These are phyloP conservation scores for Lactarius psammicola DNA, from an alignment of 768 basidiomycete genomes.

Conservation along the genomic window DNA sequence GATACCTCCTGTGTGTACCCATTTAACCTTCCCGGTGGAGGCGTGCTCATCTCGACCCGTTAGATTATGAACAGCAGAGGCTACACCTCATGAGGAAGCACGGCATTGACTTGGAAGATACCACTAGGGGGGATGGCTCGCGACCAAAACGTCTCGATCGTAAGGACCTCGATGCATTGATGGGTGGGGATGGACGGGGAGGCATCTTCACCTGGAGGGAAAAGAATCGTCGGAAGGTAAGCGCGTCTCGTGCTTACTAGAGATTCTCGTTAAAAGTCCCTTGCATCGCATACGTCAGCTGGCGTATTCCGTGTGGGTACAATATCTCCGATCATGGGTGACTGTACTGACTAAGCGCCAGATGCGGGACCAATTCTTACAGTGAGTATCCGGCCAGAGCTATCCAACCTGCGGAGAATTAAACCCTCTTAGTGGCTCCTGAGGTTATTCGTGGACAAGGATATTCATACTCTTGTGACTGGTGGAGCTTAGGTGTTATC, in stretches of 20 bases:
- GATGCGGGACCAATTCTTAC: slow-evolving; percentile 84
- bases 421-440: slow-evolving; percentile 65
- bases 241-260: slow-evolving; percentile 36
- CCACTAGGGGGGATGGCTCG: slow-evolving; percentile 61
- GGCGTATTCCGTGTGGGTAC: slow-evolving; percentile 82
- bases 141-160: slow-evolving; percentile 78
- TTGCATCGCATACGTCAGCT: slow-evolving; percentile 45
- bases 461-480: slow-evolving; percentile 93
- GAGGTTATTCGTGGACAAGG: slow-evolving; percentile 90
- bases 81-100: slow-evolving; percentile 85
- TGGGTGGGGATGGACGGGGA: slow-evolving; percentile 78
- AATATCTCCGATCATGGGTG: slow-evolving; percentile 11
- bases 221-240: slow-evolving; percentile 85
- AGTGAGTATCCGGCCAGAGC: slow-evolving; percentile 49
- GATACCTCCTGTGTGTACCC: slow-evolving; percentile 76
- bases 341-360: slow-evolving; percentile 39
- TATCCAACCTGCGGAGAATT: neutral
- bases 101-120: slow-evolving; percentile 91
- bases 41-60: slow-evolving; percentile 21
- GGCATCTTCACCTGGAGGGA: slow-evolving; percentile 96
- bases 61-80: slow-evolving; percentile 94
- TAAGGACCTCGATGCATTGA: slow-evolving; percentile 77
- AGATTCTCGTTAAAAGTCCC: slow-evolving; percentile 22
- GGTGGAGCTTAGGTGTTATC: slow-evolving; percentile 98
- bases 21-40: slow-evolving; percentile 18